Base-by-base conservation (phyloP, 129 eudicot species). In the Pulicaria dysenterica region DNA sequence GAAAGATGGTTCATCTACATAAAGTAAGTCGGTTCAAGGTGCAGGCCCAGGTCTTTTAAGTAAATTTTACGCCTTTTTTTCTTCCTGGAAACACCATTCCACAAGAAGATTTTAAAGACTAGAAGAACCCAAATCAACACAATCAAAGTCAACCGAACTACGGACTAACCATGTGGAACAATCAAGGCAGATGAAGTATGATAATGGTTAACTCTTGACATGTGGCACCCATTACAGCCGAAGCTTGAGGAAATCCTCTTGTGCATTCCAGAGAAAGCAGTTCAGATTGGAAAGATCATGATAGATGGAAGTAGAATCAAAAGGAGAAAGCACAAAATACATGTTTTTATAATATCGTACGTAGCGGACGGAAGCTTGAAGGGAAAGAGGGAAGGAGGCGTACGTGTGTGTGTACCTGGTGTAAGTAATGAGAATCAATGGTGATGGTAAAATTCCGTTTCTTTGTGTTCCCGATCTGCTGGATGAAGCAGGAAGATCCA, bases 401-500 rank as follows among this genome's bases (percentile, higher is more conserved):
- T 17, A 48, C n/a, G n/a, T 59, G 49, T 57, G 64, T 11, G 70
- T 75, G 19, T 70, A 70, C 72, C 71, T 77, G 48, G 43, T 72
- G 77, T 60, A 12, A 3, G 77, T 49, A 42, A 59, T 76, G 47
- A 39, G 66, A 50, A 14, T 7, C 34, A 50, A 55, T 77, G 73
- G 60, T 56, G 81, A 73, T 72, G 75, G 42, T 44, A 47, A 57
- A 42, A 7, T 44, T 78, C 43, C 51, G 51, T 78, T 47, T 50
- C 55, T 8, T 54, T 39, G 69, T 40, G 72, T 24, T 48, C 41
- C n/a, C 39, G 75, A 67, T 56, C 68, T 38, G 64, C 45, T 69
- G 64, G 77, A 24, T 24, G 1, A 72, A 70, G 40, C 50, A 72
- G 58, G 76, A 67, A 75, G 58, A 76, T 82, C 78, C 87, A 79